These are phyloP conservation scores for Blumeria hordei DNA, from an alignment of 2,329 filamentous ascomycete genomes.

Conservation along the genomic window DNA sequence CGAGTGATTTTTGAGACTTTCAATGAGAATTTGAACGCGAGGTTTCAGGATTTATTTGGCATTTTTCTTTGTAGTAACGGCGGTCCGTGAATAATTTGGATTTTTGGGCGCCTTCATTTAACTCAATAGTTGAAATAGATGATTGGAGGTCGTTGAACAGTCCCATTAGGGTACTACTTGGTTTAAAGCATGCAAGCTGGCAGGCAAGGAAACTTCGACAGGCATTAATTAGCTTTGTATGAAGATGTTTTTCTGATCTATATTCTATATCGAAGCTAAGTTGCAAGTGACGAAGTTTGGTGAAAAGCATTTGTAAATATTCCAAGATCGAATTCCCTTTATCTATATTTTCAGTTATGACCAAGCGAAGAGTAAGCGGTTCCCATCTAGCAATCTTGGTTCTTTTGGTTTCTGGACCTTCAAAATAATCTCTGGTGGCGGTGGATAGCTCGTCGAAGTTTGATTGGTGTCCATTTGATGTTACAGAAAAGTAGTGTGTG, in stretches of 20 bases:
- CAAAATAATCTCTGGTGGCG: neutral
- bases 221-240: neutral
- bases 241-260: neutral
- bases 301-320: neutral
- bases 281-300: neutral
- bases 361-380: neutral
- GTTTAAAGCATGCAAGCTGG: neutral
- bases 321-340: neutral
- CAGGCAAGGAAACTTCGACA: neutral
- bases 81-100: conserved; percentile 1
- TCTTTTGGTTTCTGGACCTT: neutral
- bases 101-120: neutral
- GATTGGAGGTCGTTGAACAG: neutral
- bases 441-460: neutral
- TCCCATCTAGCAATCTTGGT: neutral
- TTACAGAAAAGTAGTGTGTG: neutral
- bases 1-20: no score
- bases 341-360: neutral
- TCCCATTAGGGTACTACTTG: neutral
- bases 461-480: neutral
- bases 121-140: neutral
- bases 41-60: neutral
- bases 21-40: neutral
- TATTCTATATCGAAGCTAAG: neutral
- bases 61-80: neutral